phyloP scores from a whole-genome alignment of 2,329 filamentous ascomycete species.

The Cladosporium velox region DNA sequence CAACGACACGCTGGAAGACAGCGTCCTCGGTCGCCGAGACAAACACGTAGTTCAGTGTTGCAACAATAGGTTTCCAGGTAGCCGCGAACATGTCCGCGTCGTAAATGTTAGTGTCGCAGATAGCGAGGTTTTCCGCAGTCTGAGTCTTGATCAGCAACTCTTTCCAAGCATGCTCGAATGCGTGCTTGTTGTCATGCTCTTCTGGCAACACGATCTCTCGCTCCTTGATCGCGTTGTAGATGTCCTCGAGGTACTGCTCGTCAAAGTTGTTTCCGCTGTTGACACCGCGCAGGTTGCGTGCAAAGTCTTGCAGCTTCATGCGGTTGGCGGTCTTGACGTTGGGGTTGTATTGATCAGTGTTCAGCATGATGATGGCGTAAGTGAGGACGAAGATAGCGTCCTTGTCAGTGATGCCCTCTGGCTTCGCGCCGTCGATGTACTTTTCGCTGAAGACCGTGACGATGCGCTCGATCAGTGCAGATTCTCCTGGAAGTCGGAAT shows the following conservation, averaged over 20 bases:
- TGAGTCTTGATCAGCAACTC: conserved; percentile 86
- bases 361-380: conserved; percentile 96
- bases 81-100: conserved; percentile 97
- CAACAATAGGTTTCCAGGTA: conserved; percentile 92
- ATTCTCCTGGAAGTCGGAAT: conserved; percentile 92
- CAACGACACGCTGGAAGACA: conserved; percentile 89
- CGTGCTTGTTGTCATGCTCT: conserved; percentile 94
- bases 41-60: conserved; percentile 95
- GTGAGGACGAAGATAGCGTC: conserved; percentile 88
- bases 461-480: conserved; percentile 88
- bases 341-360: conserved; percentile 95
- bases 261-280: conserved; percentile 85
- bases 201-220: conserved; percentile 97
- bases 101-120: conserved; percentile 90
- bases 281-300: conserved; percentile 84
- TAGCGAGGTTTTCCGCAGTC: conserved; percentile 68
- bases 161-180: conserved; percentile 97
- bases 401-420: conserved; percentile 76
- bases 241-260: conserved; percentile 77
- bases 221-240: conserved; percentile 86
- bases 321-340: conserved; percentile 77
- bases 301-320: conserved; percentile 83
- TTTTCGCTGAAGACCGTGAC: conserved; percentile 83
- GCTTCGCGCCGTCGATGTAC: conserved; percentile 70
- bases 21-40: conserved; percentile 97